Evolutionary conservation across 2,329 filamentous ascomycete genomes (phyloP), one percentile per base, ranked within the genome.

Genomic region (Hysterium pulicare): DNA sequence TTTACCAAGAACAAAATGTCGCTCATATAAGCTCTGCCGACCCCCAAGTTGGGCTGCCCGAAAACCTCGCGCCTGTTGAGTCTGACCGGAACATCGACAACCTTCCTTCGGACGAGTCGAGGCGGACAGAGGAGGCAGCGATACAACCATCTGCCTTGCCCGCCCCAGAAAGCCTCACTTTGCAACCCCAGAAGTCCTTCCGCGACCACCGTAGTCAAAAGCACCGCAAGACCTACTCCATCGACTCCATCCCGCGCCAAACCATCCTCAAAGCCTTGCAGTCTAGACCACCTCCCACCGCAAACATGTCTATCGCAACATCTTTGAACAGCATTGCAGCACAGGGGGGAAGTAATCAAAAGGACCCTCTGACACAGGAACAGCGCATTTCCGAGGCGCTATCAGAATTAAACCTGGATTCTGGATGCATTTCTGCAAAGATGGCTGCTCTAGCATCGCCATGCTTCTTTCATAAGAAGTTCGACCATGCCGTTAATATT

Each of bases 401-500:
- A 21, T 73, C 76, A 15, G 74, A 72, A 47, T 62, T 81, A 30
- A 74, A 75, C 43, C 46, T 73, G 24, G 53, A 65, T 55, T 62
- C 78, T 58, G 59, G 49, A 50, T 69, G 55, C 17, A 54, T 62
- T 38, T 40, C 69, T 15, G 66, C 55, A 50, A 69, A 62, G 49
- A 76, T 90, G 53, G 78, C 84, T 9, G 77, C 85, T 8, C 73
- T 97, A 40, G 85, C 91, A 56, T 96, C 90, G 33, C 93, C 93
- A 11, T 98, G 93, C 72, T 98, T 95, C 71, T 97, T 95, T 72
- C 93, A 98, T 71, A 87, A 94, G 70, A 83, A 91, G 49, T 98
- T 98, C 61, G 93, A 96, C 57, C 90, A 95, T 63, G 88, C 90
- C 7, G 89, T 98, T 55, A 89, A 98, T 66, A 89, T 97, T 45